Evolutionary conservation across 2,329 filamentous ascomycete species (phyloP).

Genomic region (Alternaria sp.): DNA sequence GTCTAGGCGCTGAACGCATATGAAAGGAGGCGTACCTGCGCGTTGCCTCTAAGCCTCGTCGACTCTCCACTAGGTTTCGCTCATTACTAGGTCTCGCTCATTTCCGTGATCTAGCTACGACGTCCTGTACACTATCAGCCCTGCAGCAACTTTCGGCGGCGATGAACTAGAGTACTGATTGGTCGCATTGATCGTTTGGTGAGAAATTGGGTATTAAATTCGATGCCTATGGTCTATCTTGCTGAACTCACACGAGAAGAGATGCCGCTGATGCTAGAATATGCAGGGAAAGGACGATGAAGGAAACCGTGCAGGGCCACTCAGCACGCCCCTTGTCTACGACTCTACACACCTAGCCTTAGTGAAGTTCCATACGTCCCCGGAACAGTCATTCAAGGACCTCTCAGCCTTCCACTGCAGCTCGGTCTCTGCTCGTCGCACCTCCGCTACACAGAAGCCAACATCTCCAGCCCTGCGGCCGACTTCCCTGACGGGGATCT

Average conservation of each 20-base stretch:
- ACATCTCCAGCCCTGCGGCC: conserved; percentile 52
- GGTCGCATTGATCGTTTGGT: background rate
- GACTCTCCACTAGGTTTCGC: background rate
- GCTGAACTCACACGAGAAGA: background rate
- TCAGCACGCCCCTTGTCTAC: background rate
- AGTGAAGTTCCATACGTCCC: conserved; percentile 50
- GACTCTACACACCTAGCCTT: conserved; percentile 29
- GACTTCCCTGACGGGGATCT: conserved; percentile 46
- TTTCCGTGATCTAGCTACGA: background rate
- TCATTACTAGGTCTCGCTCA: background rate
- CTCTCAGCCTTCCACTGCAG: conserved; percentile 49
- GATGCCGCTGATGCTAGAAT: background rate
- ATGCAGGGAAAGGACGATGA: background rate
- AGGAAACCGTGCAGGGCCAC: background rate
- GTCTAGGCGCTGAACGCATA: background rate
- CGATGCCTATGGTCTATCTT: background rate
- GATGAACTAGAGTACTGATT: background rate
- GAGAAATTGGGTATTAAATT: background rate
- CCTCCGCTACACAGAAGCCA: conserved; percentile 50
- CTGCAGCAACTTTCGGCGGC: background rate
- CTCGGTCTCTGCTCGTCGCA: conserved; percentile 47
- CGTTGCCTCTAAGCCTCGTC: background rate
- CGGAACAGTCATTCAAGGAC: conserved; percentile 45
- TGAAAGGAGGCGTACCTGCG: background rate
- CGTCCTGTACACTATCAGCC: background rate